Percentiles rank a stretch among this genome's conserved stretches.
Evolutionary conservation across 129 eudicot species (phyloP).

Genomic region (Ambrosia trifida): DNA sequence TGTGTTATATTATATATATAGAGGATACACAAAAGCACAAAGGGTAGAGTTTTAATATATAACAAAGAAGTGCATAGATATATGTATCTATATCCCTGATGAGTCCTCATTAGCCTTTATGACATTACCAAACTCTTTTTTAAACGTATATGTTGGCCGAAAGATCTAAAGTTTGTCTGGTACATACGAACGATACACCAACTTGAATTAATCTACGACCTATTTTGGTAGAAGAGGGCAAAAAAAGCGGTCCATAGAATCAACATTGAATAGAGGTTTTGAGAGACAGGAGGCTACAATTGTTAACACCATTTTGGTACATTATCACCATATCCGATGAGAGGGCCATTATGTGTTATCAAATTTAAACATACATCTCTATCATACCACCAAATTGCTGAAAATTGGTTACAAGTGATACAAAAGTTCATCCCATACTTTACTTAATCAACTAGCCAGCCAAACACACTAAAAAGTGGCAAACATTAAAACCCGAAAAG

Average conservation of each 20-base stretch:
- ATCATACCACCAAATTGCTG: conserved; percentile 40
- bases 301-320: conserved; percentile 37
- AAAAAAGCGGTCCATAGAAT: conserved; percentile 20
- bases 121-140: background rate
- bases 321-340: conserved; percentile 29
- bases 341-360: conserved; percentile 34
- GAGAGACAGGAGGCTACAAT: conserved; percentile 31
- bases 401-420: conserved; percentile 34
- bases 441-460: conserved; percentile 28
- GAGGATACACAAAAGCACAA: conserved; percentile 43
- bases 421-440: conserved; percentile 35
- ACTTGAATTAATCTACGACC: background rate
- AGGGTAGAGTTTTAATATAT: conserved; percentile 43
- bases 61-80: conserved; percentile 11
- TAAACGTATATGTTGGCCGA: background rate
- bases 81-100: background rate
- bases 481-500: conserved; percentile 4
- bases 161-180: conserved; percentile 11
- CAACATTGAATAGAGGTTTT: conserved; percentile 27
- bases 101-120: background rate
- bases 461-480: conserved; percentile 7
- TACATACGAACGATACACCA: background rate
- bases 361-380: conserved; percentile 24
- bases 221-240: background rate
- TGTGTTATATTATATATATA: background rate